Evolutionary conservation across 2,329 filamentous ascomycete genomes (phyloP).

Genomic region (Sarocladiaceae sp.): DNA sequence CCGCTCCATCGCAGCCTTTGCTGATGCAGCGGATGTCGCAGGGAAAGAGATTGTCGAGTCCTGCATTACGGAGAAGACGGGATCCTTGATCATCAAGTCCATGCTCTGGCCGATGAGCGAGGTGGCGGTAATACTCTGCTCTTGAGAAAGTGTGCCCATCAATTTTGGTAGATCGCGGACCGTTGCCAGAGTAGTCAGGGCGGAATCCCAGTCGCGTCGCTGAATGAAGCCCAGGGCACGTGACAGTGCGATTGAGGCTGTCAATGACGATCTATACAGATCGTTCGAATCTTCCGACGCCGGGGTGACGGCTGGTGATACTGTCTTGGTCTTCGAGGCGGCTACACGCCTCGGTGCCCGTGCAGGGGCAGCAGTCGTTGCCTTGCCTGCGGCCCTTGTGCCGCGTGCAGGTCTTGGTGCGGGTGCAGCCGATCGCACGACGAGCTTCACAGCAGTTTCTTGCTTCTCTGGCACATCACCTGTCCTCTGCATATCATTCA

Average conservation of each 20-base stretch:
- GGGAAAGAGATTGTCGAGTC: slow-evolving; percentile 91
- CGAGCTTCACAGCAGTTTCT: slow-evolving; percentile 10
- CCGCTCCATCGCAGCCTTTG: slow-evolving; percentile 22
- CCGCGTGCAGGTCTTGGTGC: slow-evolving; percentile 17
- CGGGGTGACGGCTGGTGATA: slow-evolving; percentile 10
- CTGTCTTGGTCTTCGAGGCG: slow-evolving; percentile 18
- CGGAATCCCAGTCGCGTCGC: slow-evolving; percentile 51
- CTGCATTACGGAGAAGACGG: slow-evolving; percentile 81
- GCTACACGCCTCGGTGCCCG: slow-evolving; percentile 9
- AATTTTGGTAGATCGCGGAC: slow-evolving; percentile 38
- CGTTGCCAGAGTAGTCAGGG: slow-evolving; percentile 47
- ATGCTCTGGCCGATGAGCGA: slow-evolving; percentile 63
- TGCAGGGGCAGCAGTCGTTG: slow-evolving; percentile 12
- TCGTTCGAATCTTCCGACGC: slow-evolving; percentile 19
- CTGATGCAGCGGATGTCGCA: slow-evolving; percentile 44
- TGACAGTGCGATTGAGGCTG: slow-evolving; percentile 28
- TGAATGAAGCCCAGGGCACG: slow-evolving; percentile 39
- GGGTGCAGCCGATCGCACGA: slow-evolving; percentile 12
- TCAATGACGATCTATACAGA: slow-evolving; percentile 29
- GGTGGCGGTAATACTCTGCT: slow-evolving; percentile 59
- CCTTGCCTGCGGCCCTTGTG: slow-evolving; percentile 11
- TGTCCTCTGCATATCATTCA: slow-evolving; percentile 16
- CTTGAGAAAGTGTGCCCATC: slow-evolving; percentile 32
- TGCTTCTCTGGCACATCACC: background rate
- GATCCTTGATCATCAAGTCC: slow-evolving; percentile 68